Conservation (phyloP, 208 protist genomes). For the Trypanosoma grayi region DNA sequence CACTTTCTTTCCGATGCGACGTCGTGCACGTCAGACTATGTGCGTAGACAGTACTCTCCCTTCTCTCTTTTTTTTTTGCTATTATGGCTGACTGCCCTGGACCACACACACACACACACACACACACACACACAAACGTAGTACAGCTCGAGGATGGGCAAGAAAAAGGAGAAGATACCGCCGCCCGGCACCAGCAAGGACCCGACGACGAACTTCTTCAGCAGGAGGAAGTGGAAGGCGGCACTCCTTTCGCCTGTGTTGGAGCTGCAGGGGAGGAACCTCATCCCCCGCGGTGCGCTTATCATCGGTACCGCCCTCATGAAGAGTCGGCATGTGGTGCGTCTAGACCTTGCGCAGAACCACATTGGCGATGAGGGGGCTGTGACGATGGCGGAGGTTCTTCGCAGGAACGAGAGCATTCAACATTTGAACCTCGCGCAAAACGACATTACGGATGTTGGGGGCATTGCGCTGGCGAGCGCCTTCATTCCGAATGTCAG, state of each 20-base stretch:
- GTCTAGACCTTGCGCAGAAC: conserved; percentile 71
- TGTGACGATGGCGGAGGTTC: conserved; percentile 58
- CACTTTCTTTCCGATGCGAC: no score
- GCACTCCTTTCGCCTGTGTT: conserved; percentile 48
- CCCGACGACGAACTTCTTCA: conserved; percentile 76
- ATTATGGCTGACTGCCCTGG: no score
- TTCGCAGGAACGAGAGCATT: conserved; percentile 57
- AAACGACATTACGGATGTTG: conserved; percentile 78
- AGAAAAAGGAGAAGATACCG: conserved; percentile 78
- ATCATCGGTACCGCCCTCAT: conserved; percentile 63
- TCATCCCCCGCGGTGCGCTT: conserved; percentile 62
- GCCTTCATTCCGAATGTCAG: conserved; percentile 83
- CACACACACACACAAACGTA: not conserved
- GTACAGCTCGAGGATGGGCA: conserved; percentile 15
- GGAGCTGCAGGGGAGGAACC: conserved; percentile 50
- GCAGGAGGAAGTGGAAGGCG: conserved; percentile 63
- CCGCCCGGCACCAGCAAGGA: conserved; percentile 69
- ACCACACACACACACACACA: not conserved
- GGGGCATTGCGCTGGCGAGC: conserved; percentile 81
- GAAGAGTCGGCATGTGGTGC: conserved; percentile 61
- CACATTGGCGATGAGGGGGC: conserved; percentile 73
- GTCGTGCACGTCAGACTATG: no score
- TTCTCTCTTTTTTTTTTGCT: no score
- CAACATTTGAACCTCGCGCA: conserved; percentile 74
- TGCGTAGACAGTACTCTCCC: no score